Conservation (phyloP, 1,284 basidiomycete genomes). For the Ceratorhiza oryzae-sativae region DNA sequence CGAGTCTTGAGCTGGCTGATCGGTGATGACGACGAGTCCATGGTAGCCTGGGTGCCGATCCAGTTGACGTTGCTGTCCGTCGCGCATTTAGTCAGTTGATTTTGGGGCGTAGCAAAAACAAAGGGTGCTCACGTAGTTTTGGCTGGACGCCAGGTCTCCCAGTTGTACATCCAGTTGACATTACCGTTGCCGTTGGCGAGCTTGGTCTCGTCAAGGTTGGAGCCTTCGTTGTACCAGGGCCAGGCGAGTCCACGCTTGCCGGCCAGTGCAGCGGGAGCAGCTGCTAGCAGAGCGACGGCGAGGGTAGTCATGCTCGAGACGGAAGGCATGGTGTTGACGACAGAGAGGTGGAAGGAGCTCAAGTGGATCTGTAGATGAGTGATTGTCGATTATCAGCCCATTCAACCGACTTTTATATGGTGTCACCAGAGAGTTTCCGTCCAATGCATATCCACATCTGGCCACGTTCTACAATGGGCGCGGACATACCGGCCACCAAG, state of each 20-base stretch:
- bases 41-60: conserved; percentile 10
- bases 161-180: conserved; percentile 27
- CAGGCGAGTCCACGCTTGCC: conserved; percentile 33
- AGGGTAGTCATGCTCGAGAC: conserved; percentile 6
- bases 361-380: too few species aligned
- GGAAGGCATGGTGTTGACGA: background rate
- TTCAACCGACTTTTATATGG: too few species aligned
- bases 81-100: background rate
- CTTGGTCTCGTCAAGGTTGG: background rate
- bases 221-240: conserved; percentile 37
- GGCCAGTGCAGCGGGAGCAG: background rate
- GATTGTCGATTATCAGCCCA: too few species aligned
- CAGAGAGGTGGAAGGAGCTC: too few species aligned
- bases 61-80: conserved; percentile 11
- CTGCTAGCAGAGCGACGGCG: conserved; percentile 2
- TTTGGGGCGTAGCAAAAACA: background rate
- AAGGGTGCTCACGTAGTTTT: conserved; percentile 8
- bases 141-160: conserved; percentile 32
- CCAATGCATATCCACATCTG: too few species aligned
- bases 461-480: too few species aligned
- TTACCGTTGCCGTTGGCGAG: conserved; percentile 16
- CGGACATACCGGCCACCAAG: background rate
- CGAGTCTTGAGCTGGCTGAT: conserved; percentile 30
- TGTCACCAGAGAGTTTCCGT: too few species aligned
- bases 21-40: conserved; percentile 17